These are phyloP conservation scores for Canariomyces notabilis DNA, from an alignment of 2,329 filamentous ascomycete species.

Conservation along the genomic window DNA sequence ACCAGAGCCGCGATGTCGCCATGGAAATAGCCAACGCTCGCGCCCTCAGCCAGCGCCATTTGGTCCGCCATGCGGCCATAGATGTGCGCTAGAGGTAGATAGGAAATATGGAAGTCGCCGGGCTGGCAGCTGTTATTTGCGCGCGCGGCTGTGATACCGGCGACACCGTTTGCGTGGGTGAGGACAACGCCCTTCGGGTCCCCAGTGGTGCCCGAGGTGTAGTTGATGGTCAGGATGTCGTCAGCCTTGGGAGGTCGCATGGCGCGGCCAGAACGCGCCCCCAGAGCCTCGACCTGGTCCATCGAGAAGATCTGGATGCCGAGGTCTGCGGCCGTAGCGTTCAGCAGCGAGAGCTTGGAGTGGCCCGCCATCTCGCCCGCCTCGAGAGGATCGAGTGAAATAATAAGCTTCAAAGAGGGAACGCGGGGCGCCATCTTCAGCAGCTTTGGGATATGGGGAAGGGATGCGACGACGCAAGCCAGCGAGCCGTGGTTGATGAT, in stretches of 20 bases:
- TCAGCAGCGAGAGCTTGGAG: slow-evolving; percentile 75
- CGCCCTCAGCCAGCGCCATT: slow-evolving; percentile 64
- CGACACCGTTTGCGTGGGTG: slow-evolving; percentile 74
- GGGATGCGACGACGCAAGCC: slow-evolving; percentile 67
- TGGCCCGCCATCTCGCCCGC: slow-evolving; percentile 69
- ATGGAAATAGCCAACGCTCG: slow-evolving; percentile 84
- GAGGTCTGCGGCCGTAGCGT: slow-evolving; percentile 65
- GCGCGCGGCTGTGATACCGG: slow-evolving; percentile 61
- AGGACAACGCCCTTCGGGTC: slow-evolving; percentile 79
- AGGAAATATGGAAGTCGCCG: slow-evolving; percentile 69
- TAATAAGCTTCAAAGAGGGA: slow-evolving; percentile 78
- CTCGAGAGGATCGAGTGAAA: slow-evolving; percentile 79
- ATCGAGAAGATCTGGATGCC: slow-evolving; percentile 79
- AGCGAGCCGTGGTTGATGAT: slow-evolving; percentile 89
- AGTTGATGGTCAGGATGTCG: slow-evolving; percentile 85
- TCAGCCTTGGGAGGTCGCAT: slow-evolving; percentile 67
- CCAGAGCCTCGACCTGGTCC: slow-evolving; percentile 74
- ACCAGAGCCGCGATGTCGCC: slow-evolving; percentile 81
- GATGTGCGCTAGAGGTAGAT: slow-evolving; percentile 91
- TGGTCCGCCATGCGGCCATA: slow-evolving; percentile 84
- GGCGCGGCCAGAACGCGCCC: slow-evolving; percentile 62
- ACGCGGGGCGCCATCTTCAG: slow-evolving; percentile 73
- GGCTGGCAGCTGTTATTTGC: slow-evolving; percentile 46
- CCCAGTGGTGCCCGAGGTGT: slow-evolving; percentile 81
- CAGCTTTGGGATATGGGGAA: slow-evolving; percentile 75